A percentile compares a stretch with the other conserved stretches of the same genome.
Evolutionary conservation across 768 basidiomycete genomes (phyloP).

Genomic region (Russula sp.): DNA sequence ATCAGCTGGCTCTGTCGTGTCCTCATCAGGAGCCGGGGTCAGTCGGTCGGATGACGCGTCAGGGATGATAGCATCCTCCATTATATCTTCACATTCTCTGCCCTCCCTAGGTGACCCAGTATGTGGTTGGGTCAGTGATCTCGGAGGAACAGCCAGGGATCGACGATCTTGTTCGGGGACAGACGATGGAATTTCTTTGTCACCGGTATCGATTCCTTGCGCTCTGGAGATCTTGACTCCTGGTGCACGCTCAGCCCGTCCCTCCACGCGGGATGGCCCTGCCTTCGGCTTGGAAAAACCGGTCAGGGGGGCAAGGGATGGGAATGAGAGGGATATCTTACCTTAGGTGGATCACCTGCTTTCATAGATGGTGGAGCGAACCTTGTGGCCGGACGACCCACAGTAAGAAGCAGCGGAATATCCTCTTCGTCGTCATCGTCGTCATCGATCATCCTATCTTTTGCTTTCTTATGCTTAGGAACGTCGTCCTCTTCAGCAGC

Average conservation of each 20-base stretch:
- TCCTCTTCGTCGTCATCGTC: constrained; percentile 36
- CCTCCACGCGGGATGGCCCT: constrained; percentile 6
- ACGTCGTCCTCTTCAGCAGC: not conserved
- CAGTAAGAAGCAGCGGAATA: constrained; percentile 38
- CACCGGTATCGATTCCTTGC: not conserved
- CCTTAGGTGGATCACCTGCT: constrained; percentile 17
- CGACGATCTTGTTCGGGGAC: constrained; percentile 47
- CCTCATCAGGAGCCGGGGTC: constrained; percentile 34
- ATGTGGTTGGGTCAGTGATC: constrained; percentile 13
- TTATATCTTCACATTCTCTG: not conserved
- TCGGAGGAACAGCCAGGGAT: not conserved
- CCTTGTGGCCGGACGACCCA: constrained; percentile 6
- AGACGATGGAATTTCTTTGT: constrained; percentile 43
- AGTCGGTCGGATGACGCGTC: constrained; percentile 7
- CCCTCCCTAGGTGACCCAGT: not conserved
- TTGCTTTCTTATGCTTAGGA: constrained; percentile 24
- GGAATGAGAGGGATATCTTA: not conserved
- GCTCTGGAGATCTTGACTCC: not conserved
- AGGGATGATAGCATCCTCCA: not conserved
- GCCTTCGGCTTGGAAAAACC: not conserved
- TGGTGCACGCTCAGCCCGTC: constrained; percentile 3
- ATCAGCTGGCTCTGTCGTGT: constrained; percentile 38
- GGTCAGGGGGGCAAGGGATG: not conserved
- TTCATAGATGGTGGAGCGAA: constrained; percentile 22
- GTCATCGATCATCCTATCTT: constrained; percentile 23